A percentile compares a stretch with the other conserved stretches of the same genome.
phyloP scores from a whole-genome alignment of 345 rosid species.

The Rhodomyrtus tomentosa region DNA sequence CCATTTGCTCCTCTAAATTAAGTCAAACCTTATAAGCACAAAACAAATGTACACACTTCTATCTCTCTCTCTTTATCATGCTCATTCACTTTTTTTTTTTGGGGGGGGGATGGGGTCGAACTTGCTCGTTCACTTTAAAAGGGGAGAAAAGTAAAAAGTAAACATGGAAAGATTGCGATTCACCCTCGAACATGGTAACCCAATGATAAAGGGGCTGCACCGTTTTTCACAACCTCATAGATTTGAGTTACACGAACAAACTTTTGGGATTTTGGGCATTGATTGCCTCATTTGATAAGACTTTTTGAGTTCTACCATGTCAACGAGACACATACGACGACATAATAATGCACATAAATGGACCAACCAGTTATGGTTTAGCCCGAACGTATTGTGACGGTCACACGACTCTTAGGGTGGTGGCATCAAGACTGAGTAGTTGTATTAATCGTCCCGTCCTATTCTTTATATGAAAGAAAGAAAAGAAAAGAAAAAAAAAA shows the following conservation, averaged over 20 bases:
- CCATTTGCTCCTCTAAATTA: accelerated
- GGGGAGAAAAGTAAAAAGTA: too few relatives aligned
- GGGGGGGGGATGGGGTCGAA: too few relatives aligned
- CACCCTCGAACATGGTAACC: accelerated
- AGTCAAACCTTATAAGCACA: neutral
- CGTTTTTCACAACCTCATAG: accelerated
- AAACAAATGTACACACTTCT: accelerated
- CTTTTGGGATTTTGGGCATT: neutral
- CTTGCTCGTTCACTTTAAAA: too few relatives aligned
- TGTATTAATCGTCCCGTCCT: accelerated
- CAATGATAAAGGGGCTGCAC: accelerated
- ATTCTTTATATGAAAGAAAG: neutral
- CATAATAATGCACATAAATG: accelerated
- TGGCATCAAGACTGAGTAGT: accelerated
- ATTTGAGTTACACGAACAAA: accelerated
- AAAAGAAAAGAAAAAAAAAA: too few relatives aligned
- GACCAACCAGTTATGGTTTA: accelerated
- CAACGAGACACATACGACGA: accelerated
- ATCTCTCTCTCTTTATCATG: too few relatives aligned
- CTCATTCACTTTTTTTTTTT: too few relatives aligned
- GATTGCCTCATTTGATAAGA: accelerated
- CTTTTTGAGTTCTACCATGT: accelerated
- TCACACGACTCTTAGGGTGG: accelerated
- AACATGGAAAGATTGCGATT: accelerated
- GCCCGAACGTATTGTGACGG: accelerated